These are phyloP conservation scores for Cercospora sesami DNA, from an alignment of 2,329 filamentous ascomycete genomes.

Conservation along the genomic window DNA sequence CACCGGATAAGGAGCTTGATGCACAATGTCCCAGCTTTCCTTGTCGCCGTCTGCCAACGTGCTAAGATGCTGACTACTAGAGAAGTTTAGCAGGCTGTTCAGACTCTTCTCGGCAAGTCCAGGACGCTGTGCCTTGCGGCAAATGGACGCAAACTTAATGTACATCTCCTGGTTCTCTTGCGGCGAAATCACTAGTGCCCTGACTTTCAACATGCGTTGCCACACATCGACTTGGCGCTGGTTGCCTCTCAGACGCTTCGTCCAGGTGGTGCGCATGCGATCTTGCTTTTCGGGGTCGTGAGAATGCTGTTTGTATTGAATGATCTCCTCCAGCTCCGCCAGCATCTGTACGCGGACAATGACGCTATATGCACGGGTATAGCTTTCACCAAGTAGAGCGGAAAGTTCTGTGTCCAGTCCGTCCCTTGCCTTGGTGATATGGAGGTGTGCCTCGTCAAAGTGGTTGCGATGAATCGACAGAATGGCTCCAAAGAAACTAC, in stretches of 20 bases:
- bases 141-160: conserved; percentile 99
- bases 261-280: conserved; percentile 92
- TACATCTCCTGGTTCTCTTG: conserved; percentile 97
- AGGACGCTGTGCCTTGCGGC: conserved; percentile 91
- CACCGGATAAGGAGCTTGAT: conserved; percentile 69
- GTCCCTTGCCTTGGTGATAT: conserved; percentile 88
- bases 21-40: conserved; percentile 31
- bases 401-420: conserved; percentile 94
- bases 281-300: conserved; percentile 81
- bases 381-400: conserved; percentile 95
- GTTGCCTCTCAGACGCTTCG: conserved; percentile 88
- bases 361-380: conserved; percentile 96
- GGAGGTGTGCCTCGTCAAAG: conserved; percentile 83
- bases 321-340: conserved; percentile 96
- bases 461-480: conserved; percentile 92
- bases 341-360: conserved; percentile 99
- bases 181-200: conserved; percentile 86
- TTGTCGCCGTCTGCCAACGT: conserved; percentile 29
- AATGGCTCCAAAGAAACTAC: conserved; percentile 97
- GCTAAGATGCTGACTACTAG: conserved; percentile 54
- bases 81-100: conserved; percentile 75
- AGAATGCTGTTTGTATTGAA: conserved; percentile 88
- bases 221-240: conserved; percentile 97
- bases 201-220: conserved; percentile 95
- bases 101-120: conserved; percentile 94